Evolutionary conservation across 164 flowering plant species (phyloP).

Genomic region (Magnolia changhungtana): DNA sequence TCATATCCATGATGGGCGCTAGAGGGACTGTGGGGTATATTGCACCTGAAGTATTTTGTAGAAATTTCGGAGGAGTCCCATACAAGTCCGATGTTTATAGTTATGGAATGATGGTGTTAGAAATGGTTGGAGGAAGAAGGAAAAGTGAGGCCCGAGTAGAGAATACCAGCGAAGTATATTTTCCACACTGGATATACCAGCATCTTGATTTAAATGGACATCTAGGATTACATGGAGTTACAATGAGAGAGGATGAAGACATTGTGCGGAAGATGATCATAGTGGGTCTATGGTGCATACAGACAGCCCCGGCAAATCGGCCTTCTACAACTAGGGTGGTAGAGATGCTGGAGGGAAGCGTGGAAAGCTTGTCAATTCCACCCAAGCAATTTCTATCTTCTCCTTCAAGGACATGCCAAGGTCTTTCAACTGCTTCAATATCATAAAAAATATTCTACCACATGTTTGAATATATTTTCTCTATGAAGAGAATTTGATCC

Average conservation of each 20-base stretch:
- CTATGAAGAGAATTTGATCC: too few relatives aligned
- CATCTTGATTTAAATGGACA: not conserved
- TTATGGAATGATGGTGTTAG: slow-evolving; percentile 8
- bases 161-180: slow-evolving; percentile 6
- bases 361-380: not conserved
- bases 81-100: slow-evolving; percentile 11
- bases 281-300: slow-evolving; percentile 11
- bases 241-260: not conserved
- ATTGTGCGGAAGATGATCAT: not conserved
- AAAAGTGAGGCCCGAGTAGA: not conserved
- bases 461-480: too few relatives aligned
- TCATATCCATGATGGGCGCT: not conserved
- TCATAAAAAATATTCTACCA: not conserved
- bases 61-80: slow-evolving; percentile 3
- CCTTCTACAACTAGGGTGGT: slow-evolving; percentile 1
- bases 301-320: not conserved
- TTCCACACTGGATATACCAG: slow-evolving; percentile 7
- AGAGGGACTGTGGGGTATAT: slow-evolving; percentile 10
- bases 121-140: slow-evolving; percentile 5
- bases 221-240: not conserved
- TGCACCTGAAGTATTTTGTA: slow-evolving; percentile 10
- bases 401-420: not conserved
- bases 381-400: slow-evolving; percentile 7
- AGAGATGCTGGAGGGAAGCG: slow-evolving; percentile 4
- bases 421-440: not conserved